These are phyloP conservation scores for Podospora appendiculata DNA, from an alignment of 495 filamentous ascomycete species.

Conservation along the genomic window DNA sequence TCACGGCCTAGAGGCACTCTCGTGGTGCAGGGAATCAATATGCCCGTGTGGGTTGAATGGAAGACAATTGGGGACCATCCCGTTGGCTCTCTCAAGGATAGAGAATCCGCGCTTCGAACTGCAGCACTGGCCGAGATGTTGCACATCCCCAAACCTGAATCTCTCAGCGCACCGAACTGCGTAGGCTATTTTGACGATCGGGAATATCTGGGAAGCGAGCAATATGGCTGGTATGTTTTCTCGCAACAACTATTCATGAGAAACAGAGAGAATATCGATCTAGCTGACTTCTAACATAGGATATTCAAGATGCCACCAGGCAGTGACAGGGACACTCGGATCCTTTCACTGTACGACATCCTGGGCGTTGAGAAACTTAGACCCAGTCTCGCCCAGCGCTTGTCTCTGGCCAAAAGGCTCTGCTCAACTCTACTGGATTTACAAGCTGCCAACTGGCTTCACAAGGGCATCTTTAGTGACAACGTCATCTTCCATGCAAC, in stretches of 20 bases:
- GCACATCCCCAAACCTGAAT: slow-evolving; percentile 16
- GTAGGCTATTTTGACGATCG: slow-evolving; percentile 25
- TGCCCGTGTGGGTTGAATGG: slow-evolving; percentile 28
- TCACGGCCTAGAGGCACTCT: not conserved
- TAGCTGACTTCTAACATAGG: slow-evolving; percentile 16
- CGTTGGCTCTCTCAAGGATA: slow-evolving; percentile 7
- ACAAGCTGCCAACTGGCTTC: slow-evolving; percentile 50
- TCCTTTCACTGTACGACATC: slow-evolving; percentile 15
- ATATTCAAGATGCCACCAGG: slow-evolving; percentile 18
- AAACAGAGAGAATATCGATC: not conserved
- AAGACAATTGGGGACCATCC: slow-evolving; percentile 11
- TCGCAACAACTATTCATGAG: too few relatives aligned
- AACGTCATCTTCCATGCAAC: slow-evolving; percentile 42
- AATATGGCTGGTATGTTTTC: too few relatives aligned
- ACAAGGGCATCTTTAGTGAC: slow-evolving; percentile 47
- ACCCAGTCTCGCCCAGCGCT: slow-evolving; percentile 13
- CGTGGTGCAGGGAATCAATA: not conserved
- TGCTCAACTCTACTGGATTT: slow-evolving; percentile 25
- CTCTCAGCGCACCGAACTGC: slow-evolving; percentile 17
- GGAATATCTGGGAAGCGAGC: not conserved
- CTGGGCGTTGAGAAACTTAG: slow-evolving; percentile 1
- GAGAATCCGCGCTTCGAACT: slow-evolving; percentile 16
- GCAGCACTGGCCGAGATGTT: slow-evolving; percentile 24
- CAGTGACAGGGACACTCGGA: slow-evolving; percentile 8
- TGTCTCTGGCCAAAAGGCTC: slow-evolving; percentile 15